Conservation (phyloP, 768 basidiomycete genomes). For the Naematelia encephala region DNA sequence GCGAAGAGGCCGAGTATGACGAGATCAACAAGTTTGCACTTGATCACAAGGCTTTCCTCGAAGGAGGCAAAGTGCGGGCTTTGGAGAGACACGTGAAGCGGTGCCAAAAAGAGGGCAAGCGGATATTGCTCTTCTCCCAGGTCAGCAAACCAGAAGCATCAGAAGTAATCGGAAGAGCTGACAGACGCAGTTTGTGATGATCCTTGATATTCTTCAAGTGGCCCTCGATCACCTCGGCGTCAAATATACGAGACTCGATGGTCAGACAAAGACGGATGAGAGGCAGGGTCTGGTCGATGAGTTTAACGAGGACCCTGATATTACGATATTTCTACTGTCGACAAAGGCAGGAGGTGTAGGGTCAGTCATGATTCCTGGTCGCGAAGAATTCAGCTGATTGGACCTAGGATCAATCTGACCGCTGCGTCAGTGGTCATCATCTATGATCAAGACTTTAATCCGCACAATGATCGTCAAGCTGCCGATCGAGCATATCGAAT, state of each 20-base stretch:
- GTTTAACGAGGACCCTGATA: constrained; percentile 81
- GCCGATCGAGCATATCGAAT: constrained; percentile 97
- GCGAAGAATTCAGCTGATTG: background rate
- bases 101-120: constrained; percentile 67
- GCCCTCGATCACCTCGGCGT: constrained; percentile 69
- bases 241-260: constrained; percentile 80
- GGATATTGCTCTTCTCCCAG: constrained; percentile 92
- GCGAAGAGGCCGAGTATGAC: constrained; percentile 61
- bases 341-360: constrained; percentile 69
- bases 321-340: constrained; percentile 83
- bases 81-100: constrained; percentile 68
- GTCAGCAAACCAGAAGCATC: no score
- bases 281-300: constrained; percentile 92
- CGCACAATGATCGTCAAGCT: constrained; percentile 90
- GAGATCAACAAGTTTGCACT: constrained; percentile 63
- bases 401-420: constrained; percentile 80
- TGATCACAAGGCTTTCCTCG: constrained; percentile 68
- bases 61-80: constrained; percentile 81
- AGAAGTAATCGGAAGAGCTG: background rate
- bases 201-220: constrained; percentile 85
- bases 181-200: constrained; percentile 78
- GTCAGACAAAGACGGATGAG: constrained; percentile 87
- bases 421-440: constrained; percentile 91
- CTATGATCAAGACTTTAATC: constrained; percentile 96
- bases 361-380: constrained; percentile 21